Evolutionary conservation across 495 filamentous ascomycete genomes (phyloP), one percentile per base, ranked within the genome.

Genomic region (Hyaloscypha variabilis): DNA sequence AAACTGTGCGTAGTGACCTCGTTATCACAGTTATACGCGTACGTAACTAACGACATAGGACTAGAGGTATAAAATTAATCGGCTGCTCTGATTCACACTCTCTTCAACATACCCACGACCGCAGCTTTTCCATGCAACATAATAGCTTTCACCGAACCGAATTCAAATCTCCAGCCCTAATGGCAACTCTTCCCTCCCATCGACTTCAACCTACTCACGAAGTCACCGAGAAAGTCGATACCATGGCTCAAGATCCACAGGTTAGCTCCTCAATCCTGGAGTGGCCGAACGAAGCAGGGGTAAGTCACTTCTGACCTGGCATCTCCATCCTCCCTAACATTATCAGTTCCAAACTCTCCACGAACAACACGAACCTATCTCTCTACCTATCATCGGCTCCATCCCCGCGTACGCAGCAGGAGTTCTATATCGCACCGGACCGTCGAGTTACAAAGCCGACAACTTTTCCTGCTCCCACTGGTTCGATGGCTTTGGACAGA

Each of bases 401-500:
- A 83, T 84, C 13, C 81, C 81, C 0, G 0, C 73, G 1, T 82
- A 77, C 76, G 78, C 77, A 31, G 75, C 75, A 28, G 91, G 91
- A 6, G 78, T 80, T 1, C 79, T 95, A 4, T 93, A 89, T 68
- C 84, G 91, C 4, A 94, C 88, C 3, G 91, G 91, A 0, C 90
- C 89, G 0, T 88, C 90, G 0, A 77, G 81, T 21, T 82, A 82
- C 65, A 83, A 82, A 63, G 71, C 90, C 8, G 85, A 85, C 67
- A 75, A 77, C 29, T 75, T 85, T 8, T 82, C 75, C 0, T 59
- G 34, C 26, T 39, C 30, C 6, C 91, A 95, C 71, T 95, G 91
- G 91, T 92, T 93, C 65, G 88, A 93, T 73, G 87, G 89, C n/a
- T 86, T 93, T 51, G 81, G 81, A n/a, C 88, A 92, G 64, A 86